These are phyloP conservation scores for Chalciporus pseudorubinellus DNA, from an alignment of 768 basidiomycete species.

Conservation along the genomic window DNA sequence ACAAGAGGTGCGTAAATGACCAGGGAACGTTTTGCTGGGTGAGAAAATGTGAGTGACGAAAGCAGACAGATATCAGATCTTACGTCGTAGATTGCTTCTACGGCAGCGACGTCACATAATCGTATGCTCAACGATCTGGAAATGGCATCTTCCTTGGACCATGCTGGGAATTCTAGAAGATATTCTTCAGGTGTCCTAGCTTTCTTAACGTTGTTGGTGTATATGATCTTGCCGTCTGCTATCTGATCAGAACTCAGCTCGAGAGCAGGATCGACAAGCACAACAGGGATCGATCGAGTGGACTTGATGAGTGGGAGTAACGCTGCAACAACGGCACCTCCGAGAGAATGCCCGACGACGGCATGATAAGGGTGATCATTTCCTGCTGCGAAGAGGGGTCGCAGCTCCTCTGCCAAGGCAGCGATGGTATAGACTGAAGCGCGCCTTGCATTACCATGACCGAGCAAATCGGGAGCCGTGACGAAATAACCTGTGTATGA, in stretches of 20 bases:
- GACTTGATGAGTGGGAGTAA: conserved; percentile 16
- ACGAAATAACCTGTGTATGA: conserved; percentile 21
- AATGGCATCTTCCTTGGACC: conserved; percentile 6
- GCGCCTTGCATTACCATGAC: conserved; percentile 14
- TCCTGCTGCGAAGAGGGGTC: conserved; percentile 1
- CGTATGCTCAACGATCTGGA: background rate
- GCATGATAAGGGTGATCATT: conserved; percentile 5
- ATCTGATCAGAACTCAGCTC: background rate
- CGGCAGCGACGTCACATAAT: conserved; percentile 7
- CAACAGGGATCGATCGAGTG: conserved; percentile 4
- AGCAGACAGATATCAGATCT: background rate
- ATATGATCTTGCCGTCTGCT: background rate
- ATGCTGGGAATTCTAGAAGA: background rate
- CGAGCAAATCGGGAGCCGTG: conserved; percentile 23
- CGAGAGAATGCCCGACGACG: conserved; percentile 24
- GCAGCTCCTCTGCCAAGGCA: conserved; percentile 13
- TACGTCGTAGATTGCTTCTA: conserved; percentile 15
- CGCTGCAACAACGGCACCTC: conserved; percentile 11
- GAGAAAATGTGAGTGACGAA: background rate
- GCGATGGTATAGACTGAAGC: conserved; percentile 12
- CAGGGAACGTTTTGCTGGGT: conserved; percentile 23
- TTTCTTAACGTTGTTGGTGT: background rate
- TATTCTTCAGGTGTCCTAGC: background rate
- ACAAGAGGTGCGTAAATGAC: conserved; percentile 16
- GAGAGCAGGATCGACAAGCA: conserved; percentile 23